These are phyloP conservation scores for Aspergillus heteromorphus DNA, from an alignment of 495 filamentous ascomycete species.

Conservation along the genomic window DNA sequence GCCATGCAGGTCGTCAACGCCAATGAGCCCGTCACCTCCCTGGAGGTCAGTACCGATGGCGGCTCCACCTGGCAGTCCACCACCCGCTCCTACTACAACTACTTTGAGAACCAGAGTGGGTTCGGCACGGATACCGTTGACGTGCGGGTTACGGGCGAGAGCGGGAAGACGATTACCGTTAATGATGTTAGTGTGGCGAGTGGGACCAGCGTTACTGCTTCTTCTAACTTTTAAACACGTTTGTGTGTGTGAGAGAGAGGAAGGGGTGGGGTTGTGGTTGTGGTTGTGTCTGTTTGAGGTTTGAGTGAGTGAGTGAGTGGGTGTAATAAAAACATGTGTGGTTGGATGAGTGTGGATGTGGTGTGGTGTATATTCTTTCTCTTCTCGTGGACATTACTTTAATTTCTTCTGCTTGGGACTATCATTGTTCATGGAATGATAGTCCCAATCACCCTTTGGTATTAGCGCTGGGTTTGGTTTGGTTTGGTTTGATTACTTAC, in stretches of 20 bases:
- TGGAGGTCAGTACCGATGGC: slow-evolving; percentile 55
- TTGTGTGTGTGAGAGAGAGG: too few relatives aligned
- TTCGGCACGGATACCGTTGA: slow-evolving; percentile 48
- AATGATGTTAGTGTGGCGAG: slow-evolving; percentile 22
- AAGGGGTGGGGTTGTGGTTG: background rate
- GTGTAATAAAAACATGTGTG: too few relatives aligned
- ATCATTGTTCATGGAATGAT: too few relatives aligned
- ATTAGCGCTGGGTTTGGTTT: too few relatives aligned
- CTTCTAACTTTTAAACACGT: slow-evolving; percentile 21
- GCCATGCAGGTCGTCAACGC: slow-evolving; percentile 56
- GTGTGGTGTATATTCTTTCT: too few relatives aligned
- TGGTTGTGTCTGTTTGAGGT: background rate
- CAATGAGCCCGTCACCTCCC: slow-evolving; percentile 43
- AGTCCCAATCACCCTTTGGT: too few relatives aligned
- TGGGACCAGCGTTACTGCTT: slow-evolving; percentile 20
- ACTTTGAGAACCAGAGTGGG: slow-evolving; percentile 51
- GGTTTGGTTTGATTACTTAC: too few relatives aligned
- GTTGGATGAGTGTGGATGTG: too few relatives aligned
- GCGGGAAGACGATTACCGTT: slow-evolving; percentile 31
- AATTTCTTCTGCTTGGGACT: too few relatives aligned
- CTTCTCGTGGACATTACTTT: too few relatives aligned
- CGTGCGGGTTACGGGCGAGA: slow-evolving; percentile 48
- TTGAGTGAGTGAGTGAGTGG: background rate
- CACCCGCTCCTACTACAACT: slow-evolving; percentile 51
- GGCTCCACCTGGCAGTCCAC: slow-evolving; percentile 49